These are phyloP conservation scores for Auricularia sp. DNA, from an alignment of 768 basidiomycete genomes.

Conservation along the genomic window DNA sequence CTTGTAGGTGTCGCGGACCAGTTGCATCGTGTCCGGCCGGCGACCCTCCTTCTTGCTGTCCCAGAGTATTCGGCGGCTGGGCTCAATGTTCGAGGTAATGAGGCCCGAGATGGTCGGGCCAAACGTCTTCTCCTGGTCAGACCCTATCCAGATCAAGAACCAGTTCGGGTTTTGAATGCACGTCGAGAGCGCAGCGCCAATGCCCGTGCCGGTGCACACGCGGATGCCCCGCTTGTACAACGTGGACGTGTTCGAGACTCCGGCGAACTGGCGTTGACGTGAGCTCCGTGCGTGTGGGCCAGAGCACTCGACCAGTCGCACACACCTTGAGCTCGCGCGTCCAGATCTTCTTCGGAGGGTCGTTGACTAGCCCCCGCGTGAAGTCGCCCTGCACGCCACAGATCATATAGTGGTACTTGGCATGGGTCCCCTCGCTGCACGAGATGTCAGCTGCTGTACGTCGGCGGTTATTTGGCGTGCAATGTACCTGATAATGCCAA, in stretches of 20 bases:
- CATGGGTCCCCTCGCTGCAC: conserved; percentile 29
- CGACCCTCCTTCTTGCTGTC: conserved; percentile 32
- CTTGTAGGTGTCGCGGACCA: conserved; percentile 28
- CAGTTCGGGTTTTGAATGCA: conserved; percentile 27
- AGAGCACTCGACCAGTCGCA: neutral
- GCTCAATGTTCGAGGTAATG: conserved; percentile 28
- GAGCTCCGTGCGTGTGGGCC: neutral
- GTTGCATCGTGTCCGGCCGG: conserved; percentile 30
- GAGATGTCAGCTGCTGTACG: conserved; percentile 4
- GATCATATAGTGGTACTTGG: conserved; percentile 35
- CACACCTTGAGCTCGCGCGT: conserved; percentile 35
- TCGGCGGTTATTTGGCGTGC: neutral
- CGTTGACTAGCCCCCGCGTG: conserved; percentile 31
- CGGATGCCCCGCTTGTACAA: conserved; percentile 36
- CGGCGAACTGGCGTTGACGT: conserved; percentile 26
- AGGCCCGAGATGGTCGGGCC: conserved; percentile 33
- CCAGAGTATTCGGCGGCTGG: conserved; percentile 32
- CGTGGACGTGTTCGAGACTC: conserved; percentile 33
- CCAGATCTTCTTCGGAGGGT: conserved; percentile 32
- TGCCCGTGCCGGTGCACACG: conserved; percentile 36
- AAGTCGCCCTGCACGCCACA: conserved; percentile 40
- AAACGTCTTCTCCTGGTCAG: conserved; percentile 36
- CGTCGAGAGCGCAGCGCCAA: conserved; percentile 36
- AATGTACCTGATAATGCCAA: conserved; percentile 15
- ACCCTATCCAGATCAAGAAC: conserved; percentile 36